These are phyloP conservation scores for Apiospora pterosperma DNA, from an alignment of 2,329 filamentous ascomycete genomes.

Conservation along the genomic window DNA sequence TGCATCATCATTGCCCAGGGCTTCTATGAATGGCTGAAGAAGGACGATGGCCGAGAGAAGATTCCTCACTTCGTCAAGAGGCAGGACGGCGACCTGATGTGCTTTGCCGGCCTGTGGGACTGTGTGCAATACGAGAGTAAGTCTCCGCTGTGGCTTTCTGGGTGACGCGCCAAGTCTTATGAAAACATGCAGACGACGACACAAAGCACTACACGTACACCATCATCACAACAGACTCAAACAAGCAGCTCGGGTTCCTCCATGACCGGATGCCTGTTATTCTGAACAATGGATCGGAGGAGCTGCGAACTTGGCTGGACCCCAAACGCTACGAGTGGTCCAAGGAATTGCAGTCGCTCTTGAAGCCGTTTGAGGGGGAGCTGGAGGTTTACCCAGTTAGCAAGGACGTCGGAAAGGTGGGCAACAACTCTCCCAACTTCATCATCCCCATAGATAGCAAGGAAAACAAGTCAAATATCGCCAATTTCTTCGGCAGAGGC, in stretches of 20 bases:
- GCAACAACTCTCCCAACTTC: constrained; percentile 83
- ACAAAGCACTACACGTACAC: constrained; percentile 85
- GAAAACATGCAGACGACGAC: constrained; percentile 36
- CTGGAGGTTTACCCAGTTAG: constrained; percentile 83
- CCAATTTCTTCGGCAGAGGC: constrained; percentile 79
- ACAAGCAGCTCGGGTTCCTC: constrained; percentile 77
- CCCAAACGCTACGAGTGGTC: constrained; percentile 71
- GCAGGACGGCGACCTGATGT: constrained; percentile 81
- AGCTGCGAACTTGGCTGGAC: constrained; percentile 74
- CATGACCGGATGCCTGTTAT: constrained; percentile 97
- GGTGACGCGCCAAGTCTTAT: background rate
- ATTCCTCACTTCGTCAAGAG: constrained; percentile 81
- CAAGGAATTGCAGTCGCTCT: constrained; percentile 68
- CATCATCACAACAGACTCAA: constrained; percentile 87
- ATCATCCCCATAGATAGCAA: constrained; percentile 78
- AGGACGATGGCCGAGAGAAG: constrained; percentile 67
- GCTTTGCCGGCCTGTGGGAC: constrained; percentile 90
- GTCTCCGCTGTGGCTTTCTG: background rate
- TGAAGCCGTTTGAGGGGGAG: constrained; percentile 77
- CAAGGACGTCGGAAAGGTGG: constrained; percentile 90
- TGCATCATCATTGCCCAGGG: constrained; percentile 87
- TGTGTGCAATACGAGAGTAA: constrained; percentile 75
- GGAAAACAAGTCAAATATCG: constrained; percentile 90
- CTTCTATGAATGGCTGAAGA: constrained; percentile 95
- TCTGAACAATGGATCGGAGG: constrained; percentile 70